Percentiles rank a stretch among this genome's conserved stretches.
phyloP scores from a whole-genome alignment of 2,329 filamentous ascomycete genomes.

The Metarhizium sp. region DNA sequence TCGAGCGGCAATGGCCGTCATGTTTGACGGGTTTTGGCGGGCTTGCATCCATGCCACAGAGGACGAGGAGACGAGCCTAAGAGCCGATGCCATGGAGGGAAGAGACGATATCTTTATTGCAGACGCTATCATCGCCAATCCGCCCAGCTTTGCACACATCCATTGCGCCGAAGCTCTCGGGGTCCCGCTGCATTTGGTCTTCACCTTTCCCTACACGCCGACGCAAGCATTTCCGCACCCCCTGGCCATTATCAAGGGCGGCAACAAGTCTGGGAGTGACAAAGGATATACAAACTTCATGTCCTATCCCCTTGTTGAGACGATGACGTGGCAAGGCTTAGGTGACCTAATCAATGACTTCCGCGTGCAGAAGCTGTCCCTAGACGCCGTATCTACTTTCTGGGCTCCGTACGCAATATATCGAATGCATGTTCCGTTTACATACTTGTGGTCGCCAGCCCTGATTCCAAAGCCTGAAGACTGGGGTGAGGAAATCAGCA shows the following conservation, averaged over 20 bases:
- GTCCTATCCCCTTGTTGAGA: constrained; percentile 69
- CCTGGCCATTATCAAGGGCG: constrained; percentile 59
- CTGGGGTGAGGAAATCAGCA: constrained; percentile 61
- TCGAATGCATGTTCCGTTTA: constrained; percentile 64
- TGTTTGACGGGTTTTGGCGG: constrained; percentile 77
- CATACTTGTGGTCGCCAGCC: constrained; percentile 61
- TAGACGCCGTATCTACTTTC: constrained; percentile 66
- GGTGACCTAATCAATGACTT: constrained; percentile 73
- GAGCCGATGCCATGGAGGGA: constrained; percentile 53
- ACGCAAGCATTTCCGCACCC: constrained; percentile 71
- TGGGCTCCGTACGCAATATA: constrained; percentile 70
- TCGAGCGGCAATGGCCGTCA: constrained; percentile 63
- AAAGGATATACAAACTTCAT: constrained; percentile 70
- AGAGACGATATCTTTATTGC: constrained; percentile 53
- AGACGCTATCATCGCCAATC: constrained; percentile 80
- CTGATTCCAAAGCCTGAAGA: constrained; percentile 59
- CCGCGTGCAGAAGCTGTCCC: constrained; percentile 54
- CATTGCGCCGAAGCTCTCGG: constrained; percentile 73
- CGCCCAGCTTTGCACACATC: constrained; percentile 67
- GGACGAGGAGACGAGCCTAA: constrained; percentile 46
- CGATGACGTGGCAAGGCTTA: constrained; percentile 86
- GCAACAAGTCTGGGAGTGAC: constrained; percentile 53
- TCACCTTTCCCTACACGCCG: constrained; percentile 75
- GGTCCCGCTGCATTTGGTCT: constrained; percentile 76
- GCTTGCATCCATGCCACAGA: constrained; percentile 67